Percentiles rank a stretch among this genome's conserved stretches.
phyloP scores from a whole-genome alignment of 805 yeast species.

The Danielia oregonensis region DNA sequence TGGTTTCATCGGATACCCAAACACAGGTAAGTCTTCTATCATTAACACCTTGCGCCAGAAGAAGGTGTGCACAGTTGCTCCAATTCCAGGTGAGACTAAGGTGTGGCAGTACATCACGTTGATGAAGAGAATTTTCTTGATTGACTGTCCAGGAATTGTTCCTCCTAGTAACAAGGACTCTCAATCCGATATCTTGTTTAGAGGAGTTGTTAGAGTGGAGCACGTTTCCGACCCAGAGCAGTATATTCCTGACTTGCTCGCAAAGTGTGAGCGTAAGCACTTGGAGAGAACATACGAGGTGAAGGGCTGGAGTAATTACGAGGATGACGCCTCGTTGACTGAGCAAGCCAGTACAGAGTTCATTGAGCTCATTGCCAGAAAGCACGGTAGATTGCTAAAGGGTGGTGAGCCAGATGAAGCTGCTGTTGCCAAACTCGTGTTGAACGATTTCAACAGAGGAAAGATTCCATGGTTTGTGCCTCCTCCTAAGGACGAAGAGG shows the following conservation, averaged over 20 bases:
- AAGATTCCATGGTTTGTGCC: constrained; percentile 97
- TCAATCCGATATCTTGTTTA: constrained; percentile 85
- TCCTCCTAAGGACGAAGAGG: constrained; percentile 76
- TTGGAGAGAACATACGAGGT: constrained; percentile 94
- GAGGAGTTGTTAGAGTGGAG: constrained; percentile 99
- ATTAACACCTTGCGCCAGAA: constrained; percentile 90
- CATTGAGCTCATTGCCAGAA: constrained; percentile 85
- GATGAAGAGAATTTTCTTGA: constrained; percentile 91
- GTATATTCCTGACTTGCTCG: constrained; percentile 81
- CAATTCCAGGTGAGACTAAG: constrained; percentile 98
- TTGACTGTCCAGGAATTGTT: constrained; percentile 98
- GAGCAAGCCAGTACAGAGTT: constrained; percentile 57
- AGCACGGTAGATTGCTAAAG: constrained; percentile 86
- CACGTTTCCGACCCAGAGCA: constrained; percentile 95
- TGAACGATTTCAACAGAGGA: constrained; percentile 95
- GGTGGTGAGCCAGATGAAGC: constrained; percentile 98
- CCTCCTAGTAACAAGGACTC: constrained; percentile 91
- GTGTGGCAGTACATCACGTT: constrained; percentile 98
- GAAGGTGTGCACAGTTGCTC: constrained; percentile 96
- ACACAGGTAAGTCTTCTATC: constrained; percentile 95
- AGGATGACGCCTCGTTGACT: constrained; percentile 44
- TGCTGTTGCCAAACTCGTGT: constrained; percentile 84
- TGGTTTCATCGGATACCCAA: constrained; percentile 97
- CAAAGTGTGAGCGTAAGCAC: constrained; percentile 83
- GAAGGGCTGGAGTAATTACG: constrained; percentile 71